Evolutionary conservation across 2,329 filamentous ascomycete genomes (phyloP), one percentile per base, ranked within the genome.

Genomic region (Furcasterigmium furcatum): DNA sequence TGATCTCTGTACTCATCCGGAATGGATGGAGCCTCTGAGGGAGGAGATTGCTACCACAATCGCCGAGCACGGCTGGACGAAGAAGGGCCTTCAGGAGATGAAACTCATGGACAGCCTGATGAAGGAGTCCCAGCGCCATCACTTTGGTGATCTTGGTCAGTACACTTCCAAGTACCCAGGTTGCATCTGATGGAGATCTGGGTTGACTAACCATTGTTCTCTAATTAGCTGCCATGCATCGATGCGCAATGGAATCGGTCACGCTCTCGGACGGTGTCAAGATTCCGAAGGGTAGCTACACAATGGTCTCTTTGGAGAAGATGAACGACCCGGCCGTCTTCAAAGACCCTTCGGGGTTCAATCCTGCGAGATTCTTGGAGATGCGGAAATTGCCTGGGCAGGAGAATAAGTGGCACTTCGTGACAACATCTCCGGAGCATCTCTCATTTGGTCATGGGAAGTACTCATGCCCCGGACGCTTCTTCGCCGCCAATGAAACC

Each of bases 401-500:
- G 20, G 43, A 51, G 43, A 48, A 55, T 43, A 41, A 50, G 4
- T 55, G 69, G 54, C 71, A 73, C 54, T 70, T 73, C 46, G 67
- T 66, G 29, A 67, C 62, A 50, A 65, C 66, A 29, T 57, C 59
- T 10, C 57, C 66, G 46, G 55, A 59, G 19, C 63, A 56, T 43
- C 55, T 66, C 32, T 61, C 61, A 20, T 70, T 68, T 44, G 66
- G 67, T 2, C 61, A 65, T 2, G 66, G 66, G 6, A 58, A 59
- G 38, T 64, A 70, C 46, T 65, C 66, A 5, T 70, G 67, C 46
- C 69, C 68, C 0, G 70, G 70, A 1, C 60, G 69, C 1, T 73
- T 73, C 65, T 73, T 73, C 48, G 70, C 70, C 7, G 58, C 59
- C 36, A 66, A 70, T 52, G 67, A 73, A 59, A 68, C 73, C 58